Percentiles rank a stretch among this genome's conserved stretches.
These are phyloP conservation scores for Eucalyptus pauciflora DNA, from an alignment of 345 rosid species.

Conservation along the genomic window DNA sequence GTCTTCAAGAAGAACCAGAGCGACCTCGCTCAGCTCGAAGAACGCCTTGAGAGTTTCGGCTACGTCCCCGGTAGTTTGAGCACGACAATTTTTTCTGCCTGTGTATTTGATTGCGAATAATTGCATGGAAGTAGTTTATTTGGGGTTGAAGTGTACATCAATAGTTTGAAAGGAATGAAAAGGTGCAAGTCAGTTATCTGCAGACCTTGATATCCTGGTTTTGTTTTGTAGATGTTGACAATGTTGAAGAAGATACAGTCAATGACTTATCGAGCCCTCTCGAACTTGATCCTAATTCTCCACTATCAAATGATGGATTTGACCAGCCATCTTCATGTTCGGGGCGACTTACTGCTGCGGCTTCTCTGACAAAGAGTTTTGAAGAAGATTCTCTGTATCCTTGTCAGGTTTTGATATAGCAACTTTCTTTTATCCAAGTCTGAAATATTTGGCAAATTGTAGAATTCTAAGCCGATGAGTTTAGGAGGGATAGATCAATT, in stretches of 20 bases:
- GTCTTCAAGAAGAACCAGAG: slow-evolving; percentile 39
- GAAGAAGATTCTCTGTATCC: slow-evolving; percentile 80
- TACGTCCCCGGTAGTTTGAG: slow-evolving; percentile 25
- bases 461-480: background rate
- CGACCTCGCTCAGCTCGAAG: slow-evolving; percentile 28
- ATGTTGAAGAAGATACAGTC: slow-evolving; percentile 20
- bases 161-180: background rate
- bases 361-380: slow-evolving; percentile 23
- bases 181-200: background rate
- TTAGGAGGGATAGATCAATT: background rate
- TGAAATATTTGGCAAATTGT: background rate
- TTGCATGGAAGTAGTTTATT: background rate
- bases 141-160: background rate
- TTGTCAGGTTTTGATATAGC: background rate
- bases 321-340: slow-evolving; percentile 4
- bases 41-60: slow-evolving; percentile 30
- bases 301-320: background rate
- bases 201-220: background rate
- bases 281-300: background rate
- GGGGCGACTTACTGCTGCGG: background rate
- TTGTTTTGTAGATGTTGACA: slow-evolving; percentile 12
- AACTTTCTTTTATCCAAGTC: background rate
- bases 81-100: background rate
- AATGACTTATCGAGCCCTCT: background rate
- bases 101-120: background rate